These are phyloP conservation scores for Gymnopus androsaceus DNA, from an alignment of 1,284 basidiomycete genomes.

Conservation along the genomic window DNA sequence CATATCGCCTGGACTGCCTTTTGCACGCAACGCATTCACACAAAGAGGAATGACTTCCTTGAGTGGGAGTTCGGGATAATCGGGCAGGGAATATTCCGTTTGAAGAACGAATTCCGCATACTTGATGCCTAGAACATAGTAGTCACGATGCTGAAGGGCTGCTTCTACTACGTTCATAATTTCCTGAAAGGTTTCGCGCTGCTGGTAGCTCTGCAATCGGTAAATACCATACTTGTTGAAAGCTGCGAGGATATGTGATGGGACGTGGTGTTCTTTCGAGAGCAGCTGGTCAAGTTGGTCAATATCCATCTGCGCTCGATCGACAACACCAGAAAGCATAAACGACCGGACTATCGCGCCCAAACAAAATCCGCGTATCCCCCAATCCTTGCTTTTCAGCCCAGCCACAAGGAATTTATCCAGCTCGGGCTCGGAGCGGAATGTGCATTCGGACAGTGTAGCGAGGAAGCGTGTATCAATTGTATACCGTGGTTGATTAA, in stretches of 20 bases:
- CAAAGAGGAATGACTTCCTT: slow-evolving; percentile 55
- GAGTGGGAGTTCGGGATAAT: slow-evolving; percentile 60
- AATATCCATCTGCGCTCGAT: slow-evolving; percentile 43
- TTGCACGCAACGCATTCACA: slow-evolving; percentile 50
- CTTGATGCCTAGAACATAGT: slow-evolving; percentile 51
- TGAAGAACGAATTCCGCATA: slow-evolving; percentile 50
- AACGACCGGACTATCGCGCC: slow-evolving; percentile 53
- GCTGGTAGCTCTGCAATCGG: slow-evolving; percentile 33
- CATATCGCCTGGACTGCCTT: slow-evolving; percentile 36
- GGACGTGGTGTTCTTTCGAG: too few relatives aligned
- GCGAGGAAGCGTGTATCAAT: slow-evolving; percentile 43
- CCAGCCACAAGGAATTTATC: slow-evolving; percentile 56
- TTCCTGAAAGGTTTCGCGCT: slow-evolving; percentile 38
- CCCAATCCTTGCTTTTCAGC: slow-evolving; percentile 54
- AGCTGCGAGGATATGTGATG: slow-evolving; percentile 44
- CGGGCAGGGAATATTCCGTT: slow-evolving; percentile 59
- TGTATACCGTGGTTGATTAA: slow-evolving; percentile 54
- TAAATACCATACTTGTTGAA: slow-evolving; percentile 53
- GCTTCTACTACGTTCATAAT: slow-evolving; percentile 56
- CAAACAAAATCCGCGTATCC: slow-evolving; percentile 49
- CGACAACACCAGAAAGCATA: slow-evolving; percentile 42
- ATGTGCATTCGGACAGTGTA: slow-evolving; percentile 48
- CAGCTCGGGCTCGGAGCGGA: slow-evolving; percentile 42
- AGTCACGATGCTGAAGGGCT: slow-evolving; percentile 45
- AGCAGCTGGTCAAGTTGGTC: slow-evolving; percentile 38